These are phyloP conservation scores for Abrus pulchellus DNA, from an alignment of 306 rosid species.

Conservation along the genomic window DNA sequence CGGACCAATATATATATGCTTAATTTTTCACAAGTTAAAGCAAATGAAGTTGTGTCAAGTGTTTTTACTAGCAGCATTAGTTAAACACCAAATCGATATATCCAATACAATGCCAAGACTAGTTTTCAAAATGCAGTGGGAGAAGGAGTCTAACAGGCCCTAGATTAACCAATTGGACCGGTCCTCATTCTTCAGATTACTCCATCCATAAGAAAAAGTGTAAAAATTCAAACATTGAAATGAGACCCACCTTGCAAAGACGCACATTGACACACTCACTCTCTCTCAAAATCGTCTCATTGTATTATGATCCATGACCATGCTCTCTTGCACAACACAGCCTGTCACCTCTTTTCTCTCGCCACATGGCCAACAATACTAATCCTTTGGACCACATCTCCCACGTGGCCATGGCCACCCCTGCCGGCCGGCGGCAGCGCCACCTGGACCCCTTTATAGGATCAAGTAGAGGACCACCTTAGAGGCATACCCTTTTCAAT, in stretches of 20 bases:
- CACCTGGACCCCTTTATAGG: slow-evolving; percentile 55
- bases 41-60: too few relatives aligned
- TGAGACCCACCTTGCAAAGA: slow-evolving; percentile 9
- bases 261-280: background rate
- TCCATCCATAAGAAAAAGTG: background rate
- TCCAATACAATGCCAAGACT: too few relatives aligned
- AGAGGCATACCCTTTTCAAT: slow-evolving; percentile 36
- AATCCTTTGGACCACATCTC: slow-evolving; percentile 67
- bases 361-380: slow-evolving; percentile 55
- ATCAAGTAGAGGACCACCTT: slow-evolving; percentile 67
- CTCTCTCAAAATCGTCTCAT: background rate
- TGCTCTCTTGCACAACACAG: slow-evolving; percentile 45
- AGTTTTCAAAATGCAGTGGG: too few relatives aligned
- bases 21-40: too few relatives aligned
- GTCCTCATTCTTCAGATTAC: background rate
- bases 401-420: slow-evolving; percentile 80
- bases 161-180: background rate
- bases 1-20: too few relatives aligned
- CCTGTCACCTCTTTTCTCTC: slow-evolving; percentile 56
- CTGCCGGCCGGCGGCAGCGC: slow-evolving; percentile 63
- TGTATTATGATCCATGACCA: slow-evolving; percentile 7
- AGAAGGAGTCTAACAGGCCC: background rate
- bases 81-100: too few relatives aligned
- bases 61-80: too few relatives aligned
- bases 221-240: slow-evolving; percentile 7